Conservation (phyloP, 2,329 filamentous ascomycete genomes). For the Gyromitra esculenta region DNA sequence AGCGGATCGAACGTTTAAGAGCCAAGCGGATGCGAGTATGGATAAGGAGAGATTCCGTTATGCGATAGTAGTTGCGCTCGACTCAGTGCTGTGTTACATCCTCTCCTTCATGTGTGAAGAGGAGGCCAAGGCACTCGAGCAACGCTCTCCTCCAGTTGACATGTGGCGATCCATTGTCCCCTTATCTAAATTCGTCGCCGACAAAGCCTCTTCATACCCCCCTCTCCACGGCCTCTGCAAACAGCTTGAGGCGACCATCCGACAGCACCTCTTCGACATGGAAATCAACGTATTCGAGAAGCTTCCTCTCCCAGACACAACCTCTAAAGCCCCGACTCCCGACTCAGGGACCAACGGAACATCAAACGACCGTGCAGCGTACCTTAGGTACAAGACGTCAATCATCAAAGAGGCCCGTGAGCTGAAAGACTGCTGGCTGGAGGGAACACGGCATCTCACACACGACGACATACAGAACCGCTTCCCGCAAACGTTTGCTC, state of each 20-base stretch:
- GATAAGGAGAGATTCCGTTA: conserved; percentile 48
- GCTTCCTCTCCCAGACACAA: conserved; percentile 45
- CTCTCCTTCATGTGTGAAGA: conserved; percentile 54
- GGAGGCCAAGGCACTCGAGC: conserved; percentile 46
- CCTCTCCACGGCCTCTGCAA: conserved; percentile 53
- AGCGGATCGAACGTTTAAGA: conserved; percentile 51
- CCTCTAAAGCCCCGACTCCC: conserved; percentile 53
- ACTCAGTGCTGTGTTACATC: conserved; percentile 54
- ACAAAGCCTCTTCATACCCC: conserved; percentile 43
- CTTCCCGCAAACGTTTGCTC: conserved; percentile 49
- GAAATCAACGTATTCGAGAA: conserved; percentile 48
- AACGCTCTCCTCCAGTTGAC: conserved; percentile 41
- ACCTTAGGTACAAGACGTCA: conserved; percentile 42
- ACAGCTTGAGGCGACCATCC: conserved; percentile 53
- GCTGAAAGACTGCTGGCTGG: conserved; percentile 51
- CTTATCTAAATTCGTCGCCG: conserved; percentile 51
- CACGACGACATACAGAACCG: conserved; percentile 48
- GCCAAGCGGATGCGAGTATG: conserved; percentile 15
- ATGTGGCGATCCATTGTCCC: conserved; percentile 55
- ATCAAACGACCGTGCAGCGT: conserved; percentile 41
- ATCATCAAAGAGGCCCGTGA: conserved; percentile 48
- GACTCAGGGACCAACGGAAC: conserved; percentile 48
- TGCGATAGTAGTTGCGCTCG: conserved; percentile 49
- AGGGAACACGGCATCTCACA: conserved; percentile 51
- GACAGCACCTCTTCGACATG: conserved; percentile 54